Base-by-base conservation (phyloP, 2,329 filamentous ascomycete genomes). In the Blastomyces parvus region DNA sequence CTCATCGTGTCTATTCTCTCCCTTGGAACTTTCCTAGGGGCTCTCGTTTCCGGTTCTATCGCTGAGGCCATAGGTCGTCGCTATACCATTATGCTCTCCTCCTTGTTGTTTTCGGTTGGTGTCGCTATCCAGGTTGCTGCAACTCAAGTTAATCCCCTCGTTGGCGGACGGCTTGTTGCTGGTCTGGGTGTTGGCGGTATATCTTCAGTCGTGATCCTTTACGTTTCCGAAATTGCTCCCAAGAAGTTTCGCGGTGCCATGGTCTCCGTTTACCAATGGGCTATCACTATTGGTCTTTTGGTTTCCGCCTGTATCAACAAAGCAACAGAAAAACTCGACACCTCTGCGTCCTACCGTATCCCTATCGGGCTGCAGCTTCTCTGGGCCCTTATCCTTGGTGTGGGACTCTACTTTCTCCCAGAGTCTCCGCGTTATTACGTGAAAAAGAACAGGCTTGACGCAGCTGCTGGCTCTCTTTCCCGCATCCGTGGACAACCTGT, bases 21-120 rank as follows among this genome's bases (percentile, higher is more conserved):
- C 0, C 86, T 86, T 38, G 88, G 88, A 63, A 91, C 88, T 40
- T 91, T 91, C 76, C 87, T 91, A 67, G 89, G 89, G 50, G 84
- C 88, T 17, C 80, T 91, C 25, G 74, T 72, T 11, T 85, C 84
- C 0, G 83, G 84, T 11, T 80, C 85, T 61, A 69, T 90, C 50
- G 85, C 84, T 30, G 88, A 91, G 69, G 76, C 74, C 62, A 81
- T 90, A 50, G 88, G 88, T 65, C 85, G 88, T 69, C 84, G 87
- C 25, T 72, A 80, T 42, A 86, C 81, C 48, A 81, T 91, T 65
- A 84, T 90, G 64, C 70, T 79, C 30, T 83, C 86, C 1, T 84
- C 81, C 62, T 77, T 78, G 67, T 81, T 91, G 64, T 90, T 90
- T 77, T 80, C 69, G 40, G 62, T 79, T 62, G 81, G 81, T 70